A percentile compares a stretch with the other conserved stretches of the same genome.
phyloP scores from a whole-genome alignment of 805 yeast species.

The Candida dajiaensis region DNA sequence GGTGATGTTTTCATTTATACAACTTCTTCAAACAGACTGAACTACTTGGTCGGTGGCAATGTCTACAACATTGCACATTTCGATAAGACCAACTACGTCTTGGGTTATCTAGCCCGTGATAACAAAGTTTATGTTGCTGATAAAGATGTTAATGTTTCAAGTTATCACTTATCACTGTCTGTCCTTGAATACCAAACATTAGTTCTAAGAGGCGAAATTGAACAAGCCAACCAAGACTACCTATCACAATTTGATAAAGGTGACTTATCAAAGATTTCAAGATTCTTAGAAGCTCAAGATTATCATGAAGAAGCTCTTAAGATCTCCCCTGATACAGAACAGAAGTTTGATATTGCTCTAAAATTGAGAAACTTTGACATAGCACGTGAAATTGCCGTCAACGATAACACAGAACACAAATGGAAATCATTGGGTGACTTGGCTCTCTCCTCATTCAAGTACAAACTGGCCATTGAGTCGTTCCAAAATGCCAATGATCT shows the following conservation, averaged over 20 bases:
- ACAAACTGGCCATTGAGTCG: slow-evolving; percentile 73
- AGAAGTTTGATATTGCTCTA: slow-evolving; percentile 85
- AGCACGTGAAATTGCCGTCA: slow-evolving; percentile 63
- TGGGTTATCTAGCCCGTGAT: slow-evolving; percentile 89
- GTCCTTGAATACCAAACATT: slow-evolving; percentile 95
- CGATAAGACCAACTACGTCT: slow-evolving; percentile 77
- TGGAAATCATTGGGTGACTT: slow-evolving; percentile 93
- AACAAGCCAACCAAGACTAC: slow-evolving; percentile 59
- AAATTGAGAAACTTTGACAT: slow-evolving; percentile 63
- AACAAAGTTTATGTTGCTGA: slow-evolving; percentile 87
- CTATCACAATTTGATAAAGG: slow-evolving; percentile 57
- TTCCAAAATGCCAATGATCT: slow-evolving; percentile 76
- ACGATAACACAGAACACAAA: slow-evolving; percentile 54
- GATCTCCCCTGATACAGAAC: slow-evolving; percentile 82
- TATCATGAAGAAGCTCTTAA: slow-evolving; percentile 76
- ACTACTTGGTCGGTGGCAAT: slow-evolving; percentile 92
- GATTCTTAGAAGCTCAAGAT: slow-evolving; percentile 93
- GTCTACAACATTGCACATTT: slow-evolving; percentile 89
- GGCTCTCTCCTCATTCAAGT: slow-evolving; percentile 72
- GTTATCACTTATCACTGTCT: slow-evolving; percentile 76
- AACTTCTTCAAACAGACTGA: slow-evolving; percentile 78
- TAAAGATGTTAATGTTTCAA: slow-evolving; percentile 76
- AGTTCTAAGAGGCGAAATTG: slow-evolving; percentile 90
- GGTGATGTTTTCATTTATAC: slow-evolving; percentile 96
- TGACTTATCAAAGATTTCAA: slow-evolving; percentile 72